Evolutionary conservation across 345 rosid species (phyloP), one percentile per base, ranked within the genome.

Genomic region (Populus euphratica): DNA sequence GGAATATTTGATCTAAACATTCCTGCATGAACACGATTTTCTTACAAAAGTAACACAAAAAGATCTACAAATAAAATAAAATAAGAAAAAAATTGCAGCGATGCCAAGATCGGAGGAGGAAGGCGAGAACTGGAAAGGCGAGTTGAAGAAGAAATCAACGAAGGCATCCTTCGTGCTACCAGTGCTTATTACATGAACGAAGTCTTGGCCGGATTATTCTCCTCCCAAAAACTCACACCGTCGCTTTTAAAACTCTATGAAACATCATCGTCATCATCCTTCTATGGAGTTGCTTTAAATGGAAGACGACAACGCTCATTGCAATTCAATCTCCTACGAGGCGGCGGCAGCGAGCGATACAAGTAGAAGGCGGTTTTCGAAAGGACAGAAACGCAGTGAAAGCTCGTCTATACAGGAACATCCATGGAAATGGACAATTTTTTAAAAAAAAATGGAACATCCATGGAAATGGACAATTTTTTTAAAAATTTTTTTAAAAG

Each of bases 151-250:
- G 65, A 88, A 93, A 82, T 91, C 96, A 31, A 92, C 83, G 44
- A 91, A 81, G 6, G 99, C 87, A 36, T 93, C 99, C 83, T 81
- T 91, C 47, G 93, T 85, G 66, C 99, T 89, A 31, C 99, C 99
- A 65, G 92, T 88, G 76, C 88, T 91, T 83, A 91, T 82, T 72
- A 92, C 94, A 41, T 93, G 92, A 25, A 92, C 84, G 36, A 76
- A 79, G 68, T 80, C 83, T 11, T 41, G 11, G 62, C 83, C 38
- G 47, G 35, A 59, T 59, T n/a, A 13, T 59, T n/a, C 63, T 62
- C 75, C 73, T 75, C 43, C 59, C 71, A 31, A 50, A 56, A 71
- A 68, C 59, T 59, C 33, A 39, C 73, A 73, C 20, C 5, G 69
- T 62, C 63, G 33, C 33, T 74, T 75, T 33, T 70, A 74, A 59